Percentiles rank a stretch among this genome's conserved stretches.
These are phyloP conservation scores for Mimosa bimucronata DNA, from an alignment of 306 rosid species.

Conservation along the genomic window DNA sequence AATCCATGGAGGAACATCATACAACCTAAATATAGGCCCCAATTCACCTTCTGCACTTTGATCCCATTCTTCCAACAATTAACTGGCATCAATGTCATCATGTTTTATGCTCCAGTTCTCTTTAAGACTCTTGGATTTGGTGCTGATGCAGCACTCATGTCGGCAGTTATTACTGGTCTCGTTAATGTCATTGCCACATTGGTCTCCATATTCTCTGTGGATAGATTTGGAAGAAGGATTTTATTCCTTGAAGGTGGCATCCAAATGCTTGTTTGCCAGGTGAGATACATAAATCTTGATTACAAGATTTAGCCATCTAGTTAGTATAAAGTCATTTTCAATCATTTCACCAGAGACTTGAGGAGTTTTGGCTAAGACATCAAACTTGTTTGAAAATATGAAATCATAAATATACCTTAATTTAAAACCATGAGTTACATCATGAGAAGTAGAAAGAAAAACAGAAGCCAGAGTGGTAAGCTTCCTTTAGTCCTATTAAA, in stretches of 20 bases:
- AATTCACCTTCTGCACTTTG: conserved; percentile 13
- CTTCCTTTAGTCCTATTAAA: no score
- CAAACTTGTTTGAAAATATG: no score
- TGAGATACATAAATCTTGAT: not conserved
- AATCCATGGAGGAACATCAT: conserved; percentile 40
- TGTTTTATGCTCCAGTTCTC: conserved; percentile 35
- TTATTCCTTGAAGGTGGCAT: conserved; percentile 17
- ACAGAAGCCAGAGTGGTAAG: no score
- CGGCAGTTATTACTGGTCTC: conserved; percentile 27
- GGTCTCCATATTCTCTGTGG: conserved; percentile 30
- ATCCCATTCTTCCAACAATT: conserved; percentile 34
- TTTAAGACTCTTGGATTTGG: conserved; percentile 38
- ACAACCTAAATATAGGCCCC: conserved; percentile 27
- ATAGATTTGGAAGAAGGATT: conserved; percentile 36
- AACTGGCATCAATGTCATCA: conserved; percentile 33
- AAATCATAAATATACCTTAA: no score
- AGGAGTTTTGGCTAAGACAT: no score
- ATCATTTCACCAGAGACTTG: no score
- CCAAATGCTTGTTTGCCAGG: conserved; percentile 41
- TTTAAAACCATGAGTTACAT: no score
- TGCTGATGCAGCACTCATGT: conserved; percentile 19
- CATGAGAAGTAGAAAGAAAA: no score
- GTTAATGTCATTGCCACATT: conserved; percentile 28
- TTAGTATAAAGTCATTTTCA: no score
- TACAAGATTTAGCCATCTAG: no score